Percentiles rank a stretch among this genome's conserved stretches.
These are phyloP conservation scores for Canavalia ensiformis DNA, from an alignment of 306 rosid species.

Conservation along the genomic window DNA sequence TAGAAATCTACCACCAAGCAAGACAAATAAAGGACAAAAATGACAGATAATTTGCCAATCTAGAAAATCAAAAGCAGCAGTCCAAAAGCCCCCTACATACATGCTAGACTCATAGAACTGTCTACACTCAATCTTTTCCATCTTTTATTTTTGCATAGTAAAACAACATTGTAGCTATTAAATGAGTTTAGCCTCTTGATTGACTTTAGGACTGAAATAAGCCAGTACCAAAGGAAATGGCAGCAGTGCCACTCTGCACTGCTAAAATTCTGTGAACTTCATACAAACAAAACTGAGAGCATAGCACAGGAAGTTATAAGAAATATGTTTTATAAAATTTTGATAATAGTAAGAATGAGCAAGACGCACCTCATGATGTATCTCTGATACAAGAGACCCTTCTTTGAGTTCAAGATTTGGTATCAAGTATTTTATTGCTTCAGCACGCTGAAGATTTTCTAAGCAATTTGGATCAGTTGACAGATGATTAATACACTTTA, in stretches of 20 bases:
- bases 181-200: not conserved
- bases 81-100: conserved; percentile 11
- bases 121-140: not conserved
- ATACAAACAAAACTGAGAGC: conserved; percentile 14
- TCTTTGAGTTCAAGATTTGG: conserved; percentile 98
- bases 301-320: conserved; percentile 30
- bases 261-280: conserved; percentile 25
- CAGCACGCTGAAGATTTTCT: conserved; percentile 99
- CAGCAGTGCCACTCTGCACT: not conserved
- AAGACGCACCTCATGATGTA: conserved; percentile 84
- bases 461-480: conserved; percentile 99
- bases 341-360: conserved; percentile 38
- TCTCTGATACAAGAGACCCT: conserved; percentile 92
- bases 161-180: conserved; percentile 18
- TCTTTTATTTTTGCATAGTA: not conserved
- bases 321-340: not conserved
- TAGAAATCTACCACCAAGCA: conserved; percentile 7
- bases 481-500: conserved; percentile 90
- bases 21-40: conserved; percentile 10
- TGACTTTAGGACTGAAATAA: no score
- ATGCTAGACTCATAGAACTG: conserved; percentile 30
- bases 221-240: no score
- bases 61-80: conserved; percentile 30
- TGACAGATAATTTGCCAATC: conserved; percentile 11
- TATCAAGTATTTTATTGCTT: conserved; percentile 95